Conservation (phyloP, 331 rosid species). For the Spiraea crenata region DNA sequence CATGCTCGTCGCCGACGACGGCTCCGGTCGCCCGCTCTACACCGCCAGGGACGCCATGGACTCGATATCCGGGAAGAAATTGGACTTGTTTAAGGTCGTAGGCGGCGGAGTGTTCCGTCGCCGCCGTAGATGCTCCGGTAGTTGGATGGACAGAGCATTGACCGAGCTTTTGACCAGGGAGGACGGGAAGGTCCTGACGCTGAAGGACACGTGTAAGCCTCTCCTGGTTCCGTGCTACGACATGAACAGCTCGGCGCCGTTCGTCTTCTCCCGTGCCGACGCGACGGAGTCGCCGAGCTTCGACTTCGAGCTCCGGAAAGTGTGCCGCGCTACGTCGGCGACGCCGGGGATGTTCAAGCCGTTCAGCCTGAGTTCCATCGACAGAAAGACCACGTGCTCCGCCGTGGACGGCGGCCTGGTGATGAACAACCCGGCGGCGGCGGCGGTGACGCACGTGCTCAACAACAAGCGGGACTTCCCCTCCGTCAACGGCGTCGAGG, state of each 20-base stretch:
- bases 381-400: slow-evolving; percentile 75
- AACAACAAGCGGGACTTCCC: slow-evolving; percentile 97
- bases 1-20: slow-evolving; percentile 67
- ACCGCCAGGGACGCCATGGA: slow-evolving; percentile 68
- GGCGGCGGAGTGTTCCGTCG: slow-evolving; percentile 43
- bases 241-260: slow-evolving; percentile 90
- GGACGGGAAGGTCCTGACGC: slow-evolving; percentile 52
- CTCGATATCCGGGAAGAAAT: slow-evolving; percentile 32
- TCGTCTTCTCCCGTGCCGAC: slow-evolving; percentile 94
- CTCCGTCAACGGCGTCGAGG: slow-evolving; percentile 74
- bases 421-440: slow-evolving; percentile 95
- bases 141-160: slow-evolving; percentile 65
- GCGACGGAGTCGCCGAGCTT: slow-evolving; percentile 80
- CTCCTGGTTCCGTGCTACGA: slow-evolving; percentile 92
- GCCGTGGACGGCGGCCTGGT: slow-evolving; percentile 94
- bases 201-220: slow-evolving; percentile 87
- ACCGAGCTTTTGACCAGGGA: slow-evolving; percentile 53
- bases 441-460: slow-evolving; percentile 91
- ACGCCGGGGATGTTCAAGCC: slow-evolving; percentile 80
- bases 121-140: slow-evolving; percentile 49
- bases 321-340: slow-evolving; percentile 89
- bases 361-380: slow-evolving; percentile 57
- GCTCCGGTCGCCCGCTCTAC: slow-evolving; percentile 71
- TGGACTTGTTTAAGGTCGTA: slow-evolving; percentile 46
- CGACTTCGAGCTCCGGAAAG: slow-evolving; percentile 94